Conservation (phyloP, 306 rosid genomes). For the Acmispon strigosus region DNA sequence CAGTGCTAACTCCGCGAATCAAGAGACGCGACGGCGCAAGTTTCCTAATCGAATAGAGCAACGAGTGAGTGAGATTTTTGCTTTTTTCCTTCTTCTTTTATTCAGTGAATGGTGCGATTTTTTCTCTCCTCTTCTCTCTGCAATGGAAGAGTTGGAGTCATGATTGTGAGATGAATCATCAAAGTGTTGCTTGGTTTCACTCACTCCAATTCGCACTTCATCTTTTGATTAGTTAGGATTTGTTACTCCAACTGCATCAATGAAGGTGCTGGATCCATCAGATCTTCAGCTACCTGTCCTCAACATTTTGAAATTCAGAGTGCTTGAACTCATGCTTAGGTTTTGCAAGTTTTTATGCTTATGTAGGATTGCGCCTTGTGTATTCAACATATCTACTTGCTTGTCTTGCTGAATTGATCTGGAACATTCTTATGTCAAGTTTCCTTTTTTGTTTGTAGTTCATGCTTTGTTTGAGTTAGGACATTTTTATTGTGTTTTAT, state of each 20-base stretch:
- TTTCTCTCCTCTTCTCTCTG: no score
- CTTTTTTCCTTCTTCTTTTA: background rate
- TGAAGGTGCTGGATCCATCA: conserved; percentile 3
- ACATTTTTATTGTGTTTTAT: background rate
- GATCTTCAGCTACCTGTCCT: conserved; percentile 3
- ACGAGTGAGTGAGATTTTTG: conserved; percentile 5
- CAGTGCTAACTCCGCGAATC: background rate
- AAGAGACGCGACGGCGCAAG: background rate
- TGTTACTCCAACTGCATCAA: background rate
- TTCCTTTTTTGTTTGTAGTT: background rate
- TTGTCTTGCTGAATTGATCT: background rate
- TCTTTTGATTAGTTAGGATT: conserved; percentile 3
- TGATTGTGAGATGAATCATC: background rate
- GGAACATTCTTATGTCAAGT: background rate
- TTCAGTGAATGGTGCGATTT: background rate
- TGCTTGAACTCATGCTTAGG: background rate
- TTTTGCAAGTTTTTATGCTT: background rate
- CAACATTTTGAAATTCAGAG: background rate
- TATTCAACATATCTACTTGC: background rate
- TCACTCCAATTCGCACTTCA: background rate
- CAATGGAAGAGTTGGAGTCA: background rate
- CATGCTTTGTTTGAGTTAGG: background rate
- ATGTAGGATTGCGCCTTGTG: background rate
- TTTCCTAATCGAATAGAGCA: background rate
- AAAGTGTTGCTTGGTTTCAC: background rate